Evolutionary conservation across 2,329 filamentous ascomycete genomes (phyloP).

Genomic region (Colletotrichum echinochloae): DNA sequence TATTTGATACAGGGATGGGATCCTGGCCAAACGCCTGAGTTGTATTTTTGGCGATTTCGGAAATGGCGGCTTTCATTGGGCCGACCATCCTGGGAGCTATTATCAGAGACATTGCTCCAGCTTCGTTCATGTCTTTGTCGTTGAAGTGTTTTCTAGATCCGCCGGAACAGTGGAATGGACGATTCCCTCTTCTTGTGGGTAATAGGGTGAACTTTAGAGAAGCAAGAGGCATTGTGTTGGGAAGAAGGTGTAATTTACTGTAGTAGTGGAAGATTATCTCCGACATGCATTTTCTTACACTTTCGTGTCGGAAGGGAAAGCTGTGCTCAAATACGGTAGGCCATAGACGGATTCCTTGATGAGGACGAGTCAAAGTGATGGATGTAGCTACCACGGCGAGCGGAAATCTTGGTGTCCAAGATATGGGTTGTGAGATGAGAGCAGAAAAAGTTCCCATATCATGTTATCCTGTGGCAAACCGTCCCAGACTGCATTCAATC

Average conservation of each 20-base stretch:
- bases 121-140: not conserved
- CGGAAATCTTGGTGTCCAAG: not conserved
- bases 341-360: not conserved
- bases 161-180: not conserved
- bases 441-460: too few relatives aligned
- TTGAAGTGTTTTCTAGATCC: not conserved
- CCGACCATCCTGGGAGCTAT: not conserved
- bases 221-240: not conserved
- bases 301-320: not conserved
- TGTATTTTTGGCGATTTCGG: not conserved
- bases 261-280: not conserved
- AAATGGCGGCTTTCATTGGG: not conserved
- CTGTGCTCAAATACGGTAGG: not conserved
- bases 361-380: not conserved
- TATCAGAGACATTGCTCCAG: not conserved
- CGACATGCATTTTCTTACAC: not conserved
- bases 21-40: not conserved
- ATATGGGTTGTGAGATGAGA: not conserved
- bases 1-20: not conserved
- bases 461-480: slow-evolving; percentile 48
- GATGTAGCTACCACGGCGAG: not conserved
- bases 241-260: not conserved
- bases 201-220: not conserved
- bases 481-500: not conserved
- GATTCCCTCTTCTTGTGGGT: not conserved